These are phyloP conservation scores for Nicotiana paniculata DNA, from an alignment of 257 asterid genomes.

Conservation along the genomic window DNA sequence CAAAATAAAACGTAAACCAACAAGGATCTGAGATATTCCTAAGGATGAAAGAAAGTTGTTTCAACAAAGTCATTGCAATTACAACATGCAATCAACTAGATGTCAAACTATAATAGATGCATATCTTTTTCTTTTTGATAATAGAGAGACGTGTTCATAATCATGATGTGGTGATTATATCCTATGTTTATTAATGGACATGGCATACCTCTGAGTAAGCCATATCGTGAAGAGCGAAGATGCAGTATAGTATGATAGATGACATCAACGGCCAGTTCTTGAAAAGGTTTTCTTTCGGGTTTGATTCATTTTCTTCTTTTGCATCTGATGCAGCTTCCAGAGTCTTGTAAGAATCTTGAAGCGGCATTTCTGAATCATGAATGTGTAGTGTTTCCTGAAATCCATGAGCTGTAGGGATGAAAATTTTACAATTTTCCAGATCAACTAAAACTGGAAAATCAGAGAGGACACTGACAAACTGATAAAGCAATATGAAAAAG, in stretches of 20 bases:
- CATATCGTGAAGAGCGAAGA: slow-evolving; percentile 89
- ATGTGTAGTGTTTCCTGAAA: slow-evolving; percentile 75
- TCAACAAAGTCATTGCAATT: background rate
- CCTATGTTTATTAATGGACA: background rate
- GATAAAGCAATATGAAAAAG: background rate
- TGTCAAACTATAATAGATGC: background rate
- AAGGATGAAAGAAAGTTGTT: background rate
- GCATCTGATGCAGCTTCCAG: slow-evolving; percentile 29
- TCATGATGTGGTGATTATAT: background rate
- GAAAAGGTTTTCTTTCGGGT: slow-evolving; percentile 34
- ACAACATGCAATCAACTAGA: background rate
- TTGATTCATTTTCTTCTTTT: slow-evolving; percentile 16
- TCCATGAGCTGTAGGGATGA: background rate
- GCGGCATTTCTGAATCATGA: slow-evolving; percentile 29
- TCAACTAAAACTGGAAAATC: background rate
- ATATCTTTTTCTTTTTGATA: background rate
- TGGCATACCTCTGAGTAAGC: slow-evolving; percentile 69
- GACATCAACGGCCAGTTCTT: slow-evolving; percentile 74
- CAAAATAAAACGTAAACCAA: background rate
- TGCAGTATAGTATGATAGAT: slow-evolving; percentile 60
- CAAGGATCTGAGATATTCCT: background rate
- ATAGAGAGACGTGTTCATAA: background rate
- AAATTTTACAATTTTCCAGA: background rate
- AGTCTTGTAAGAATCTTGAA: slow-evolving; percentile 16
- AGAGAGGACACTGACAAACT: background rate